Conservation (phyloP, 495 filamentous ascomycete genomes). For the Tetracladium setigerum region DNA sequence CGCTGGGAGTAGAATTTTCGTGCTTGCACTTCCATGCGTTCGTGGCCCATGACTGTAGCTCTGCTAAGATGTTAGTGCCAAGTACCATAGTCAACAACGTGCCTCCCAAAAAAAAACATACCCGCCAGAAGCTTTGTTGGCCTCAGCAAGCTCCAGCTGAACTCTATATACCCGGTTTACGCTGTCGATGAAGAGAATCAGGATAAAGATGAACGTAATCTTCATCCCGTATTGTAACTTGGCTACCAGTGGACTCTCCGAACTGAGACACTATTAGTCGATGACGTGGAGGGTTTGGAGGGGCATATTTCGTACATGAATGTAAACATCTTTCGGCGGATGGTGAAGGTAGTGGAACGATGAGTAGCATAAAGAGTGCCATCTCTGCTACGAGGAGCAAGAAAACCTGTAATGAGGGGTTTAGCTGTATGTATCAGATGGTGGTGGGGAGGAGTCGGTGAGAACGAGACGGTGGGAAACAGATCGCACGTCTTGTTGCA, state of each 20-base stretch:
- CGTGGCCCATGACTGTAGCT: constrained; percentile 71
- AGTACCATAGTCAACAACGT: not conserved
- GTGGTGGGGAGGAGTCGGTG: not conserved
- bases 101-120: constrained; percentile 22
- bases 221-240: constrained; percentile 49
- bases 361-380: constrained; percentile 82
- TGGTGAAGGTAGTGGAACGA: constrained; percentile 79
- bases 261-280: constrained; percentile 36
- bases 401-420: constrained; percentile 64
- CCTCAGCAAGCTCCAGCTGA: constrained; percentile 70
- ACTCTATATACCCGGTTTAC: constrained; percentile 98
- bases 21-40: constrained; percentile 95
- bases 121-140: constrained; percentile 40
- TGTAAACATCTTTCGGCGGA: constrained; percentile 83
- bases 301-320: constrained; percentile 35
- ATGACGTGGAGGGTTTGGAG: constrained; percentile 8
- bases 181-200: constrained; percentile 96
- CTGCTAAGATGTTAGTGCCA: constrained; percentile 29
- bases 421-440: not conserved
- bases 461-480: not conserved
- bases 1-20: constrained; percentile 99
- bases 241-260: constrained; percentile 63
- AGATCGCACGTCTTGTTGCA: not conserved
- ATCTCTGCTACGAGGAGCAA: constrained; percentile 89
- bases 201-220: constrained; percentile 97